phyloP scores from a whole-genome alignment of 2,329 filamentous ascomycete species.

The Elsinoe australis region DNA sequence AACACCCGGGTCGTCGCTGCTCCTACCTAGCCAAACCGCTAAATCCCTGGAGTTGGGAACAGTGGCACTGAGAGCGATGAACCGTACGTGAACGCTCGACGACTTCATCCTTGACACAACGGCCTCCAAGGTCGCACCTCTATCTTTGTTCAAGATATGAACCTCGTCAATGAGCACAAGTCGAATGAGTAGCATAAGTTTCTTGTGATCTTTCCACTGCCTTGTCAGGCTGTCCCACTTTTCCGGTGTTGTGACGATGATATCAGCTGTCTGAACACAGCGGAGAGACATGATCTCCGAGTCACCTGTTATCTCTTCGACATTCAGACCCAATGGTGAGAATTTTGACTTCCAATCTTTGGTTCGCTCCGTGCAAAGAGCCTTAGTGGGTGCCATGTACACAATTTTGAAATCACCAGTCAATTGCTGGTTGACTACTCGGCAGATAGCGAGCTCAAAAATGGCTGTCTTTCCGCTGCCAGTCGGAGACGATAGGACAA shows the following conservation, averaged over 20 bases:
- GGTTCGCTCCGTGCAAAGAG: conserved; percentile 67
- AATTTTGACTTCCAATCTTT: conserved; percentile 75
- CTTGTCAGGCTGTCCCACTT: conserved; percentile 88
- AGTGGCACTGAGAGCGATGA: conserved; percentile 74
- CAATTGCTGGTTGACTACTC: conserved; percentile 50
- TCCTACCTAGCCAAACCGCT: conserved; percentile 67
- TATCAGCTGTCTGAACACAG: conserved; percentile 63
- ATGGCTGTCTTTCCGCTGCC: conserved; percentile 79
- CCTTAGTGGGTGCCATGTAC: conserved; percentile 79
- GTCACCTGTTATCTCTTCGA: conserved; percentile 75
- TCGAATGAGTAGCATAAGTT: conserved; percentile 65
- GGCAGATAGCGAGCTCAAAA: conserved; percentile 74
- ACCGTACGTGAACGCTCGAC: conserved; percentile 65
- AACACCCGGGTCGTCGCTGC: conserved; percentile 49
- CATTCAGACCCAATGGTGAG: conserved; percentile 55
- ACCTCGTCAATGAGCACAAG: conserved; percentile 83
- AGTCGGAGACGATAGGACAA: conserved; percentile 73
- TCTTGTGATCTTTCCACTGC: conserved; percentile 75
- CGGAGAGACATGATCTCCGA: conserved; percentile 60
- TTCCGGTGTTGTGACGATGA: conserved; percentile 82
- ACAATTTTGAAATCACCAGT: conserved; percentile 67
- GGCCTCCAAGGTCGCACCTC: conserved; percentile 73
- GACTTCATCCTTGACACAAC: conserved; percentile 85
- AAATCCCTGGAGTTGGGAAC: conserved; percentile 77
- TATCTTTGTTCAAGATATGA: conserved; percentile 71